Evolutionary conservation across 2,329 filamentous ascomycete genomes (phyloP), one percentile per base, ranked within the genome.

Genomic region (Neofusicoccum umdonicola): DNA sequence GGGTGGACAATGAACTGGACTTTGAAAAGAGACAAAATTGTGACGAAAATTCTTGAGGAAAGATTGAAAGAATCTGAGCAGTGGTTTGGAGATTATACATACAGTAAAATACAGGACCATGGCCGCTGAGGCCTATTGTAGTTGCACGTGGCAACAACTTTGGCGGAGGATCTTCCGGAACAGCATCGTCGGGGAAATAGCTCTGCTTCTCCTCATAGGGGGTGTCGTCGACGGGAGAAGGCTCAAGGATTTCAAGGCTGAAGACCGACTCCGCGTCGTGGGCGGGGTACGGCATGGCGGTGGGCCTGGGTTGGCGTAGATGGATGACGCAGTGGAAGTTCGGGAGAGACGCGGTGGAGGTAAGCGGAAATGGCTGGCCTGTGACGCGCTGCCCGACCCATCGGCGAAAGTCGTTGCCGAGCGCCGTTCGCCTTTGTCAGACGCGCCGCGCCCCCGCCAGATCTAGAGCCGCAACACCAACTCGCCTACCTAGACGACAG

Each of bases 171-270:
- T 78, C 63, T 52, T 9, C 67, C 65, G 39, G 67, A 58, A 15
- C 68, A 52, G 22, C 35, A 41, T 54, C 61, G 34, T 12, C 77
- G 17, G 56, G 72, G 68, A 81, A 81, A 67, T 84, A 85, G 66
- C 80, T 84, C 64, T 84, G 82, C 66, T 87, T 83, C 35, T 78
- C 70, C 62, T 83, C 78, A 52, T 77, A 70, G 65, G 74, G 77
- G 65, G 75, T 79, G 60, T 87, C 83, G 62, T 88, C 90, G 48
- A 96, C 91, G 0, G 93, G 93, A 22, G 88, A 88, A 3, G 93
- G 93, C 62, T 96, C 93, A 67, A 97, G 82, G 73, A 94, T 87
- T 60, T 89, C 84, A 65, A 97, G 84, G 47, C 89, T 89, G 65
- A 87, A 79, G 62, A 88, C 78, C 42, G 87, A 87, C 71, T 83